phyloP scores from a whole-genome alignment of 164 flowering plant species.

The Aristolochia californica region DNA sequence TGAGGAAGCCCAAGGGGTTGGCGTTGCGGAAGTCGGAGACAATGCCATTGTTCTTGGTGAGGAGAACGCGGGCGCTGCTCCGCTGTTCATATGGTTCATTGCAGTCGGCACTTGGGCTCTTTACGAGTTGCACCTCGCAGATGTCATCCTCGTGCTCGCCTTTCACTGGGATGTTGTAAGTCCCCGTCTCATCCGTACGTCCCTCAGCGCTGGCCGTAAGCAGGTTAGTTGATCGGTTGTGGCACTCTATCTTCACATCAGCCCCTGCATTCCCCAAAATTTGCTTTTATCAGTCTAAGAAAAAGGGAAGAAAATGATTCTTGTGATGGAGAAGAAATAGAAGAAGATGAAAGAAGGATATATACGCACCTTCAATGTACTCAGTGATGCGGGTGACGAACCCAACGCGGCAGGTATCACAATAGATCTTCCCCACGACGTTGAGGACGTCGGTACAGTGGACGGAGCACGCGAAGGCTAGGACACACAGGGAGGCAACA shows the following conservation, averaged over 20 bases:
- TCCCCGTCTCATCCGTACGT: constrained; percentile 3
- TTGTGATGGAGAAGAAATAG: too few relatives aligned
- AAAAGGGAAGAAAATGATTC: too few relatives aligned
- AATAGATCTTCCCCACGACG: too few relatives aligned
- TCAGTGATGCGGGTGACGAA: too few relatives aligned
- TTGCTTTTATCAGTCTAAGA: too few relatives aligned
- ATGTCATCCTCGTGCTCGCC: background rate
- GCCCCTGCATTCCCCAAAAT: background rate
- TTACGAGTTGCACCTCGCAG: background rate
- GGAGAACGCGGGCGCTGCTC: constrained; percentile 35
- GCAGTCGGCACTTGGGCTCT: background rate
- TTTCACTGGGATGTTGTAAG: background rate
- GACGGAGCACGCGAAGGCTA: too few relatives aligned
- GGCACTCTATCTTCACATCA: constrained; percentile 1
- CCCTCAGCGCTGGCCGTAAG: background rate
- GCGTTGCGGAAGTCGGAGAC: constrained; percentile 37
- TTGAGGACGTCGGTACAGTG: too few relatives aligned
- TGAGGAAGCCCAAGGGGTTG: constrained; percentile 49
- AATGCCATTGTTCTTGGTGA: constrained; percentile 64
- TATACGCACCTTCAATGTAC: too few relatives aligned
- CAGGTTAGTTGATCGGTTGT: background rate
- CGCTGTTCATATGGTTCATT: background rate
- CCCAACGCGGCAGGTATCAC: too few relatives aligned
- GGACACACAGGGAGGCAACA: too few relatives aligned
- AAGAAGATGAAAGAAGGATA: too few relatives aligned